Percentiles rank a stretch among this genome's conserved stretches.
Conservation (phyloP, 805 yeast species). For the Kuraishia capsulata region DNA sequence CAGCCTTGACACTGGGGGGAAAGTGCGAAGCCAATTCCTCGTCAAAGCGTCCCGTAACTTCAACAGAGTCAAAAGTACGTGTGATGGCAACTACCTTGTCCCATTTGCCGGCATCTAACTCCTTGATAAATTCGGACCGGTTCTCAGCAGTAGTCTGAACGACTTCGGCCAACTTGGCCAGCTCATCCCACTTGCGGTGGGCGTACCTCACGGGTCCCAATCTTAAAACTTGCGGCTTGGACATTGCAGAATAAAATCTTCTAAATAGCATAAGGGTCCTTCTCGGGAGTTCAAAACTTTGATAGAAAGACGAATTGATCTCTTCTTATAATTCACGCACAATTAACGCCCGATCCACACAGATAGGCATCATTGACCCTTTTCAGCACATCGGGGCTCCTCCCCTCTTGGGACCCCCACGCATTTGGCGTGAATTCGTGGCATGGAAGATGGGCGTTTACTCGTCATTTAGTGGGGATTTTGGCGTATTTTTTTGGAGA, state of each 20-base stretch:
- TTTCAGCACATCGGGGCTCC: no score
- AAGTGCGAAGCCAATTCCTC: slow-evolving; percentile 29
- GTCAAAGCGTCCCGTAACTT: slow-evolving; percentile 32
- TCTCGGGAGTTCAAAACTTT: no score
- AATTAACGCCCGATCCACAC: no score
- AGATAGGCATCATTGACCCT: no score
- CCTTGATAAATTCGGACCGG: slow-evolving; percentile 29
- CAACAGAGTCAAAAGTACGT: slow-evolving; percentile 30
- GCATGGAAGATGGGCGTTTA: no score
- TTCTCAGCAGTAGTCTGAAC: slow-evolving; percentile 30
- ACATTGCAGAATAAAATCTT: slow-evolving; percentile 14
- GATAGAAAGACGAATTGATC: no score
- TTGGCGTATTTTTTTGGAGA: no score
- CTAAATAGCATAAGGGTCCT: not conserved
- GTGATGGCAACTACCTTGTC: slow-evolving; percentile 28
- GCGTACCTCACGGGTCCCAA: slow-evolving; percentile 57
- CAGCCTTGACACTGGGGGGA: slow-evolving; percentile 29
- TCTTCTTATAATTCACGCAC: no score
- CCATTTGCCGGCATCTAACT: slow-evolving; percentile 25
- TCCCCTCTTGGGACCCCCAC: no score
- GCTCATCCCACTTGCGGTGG: slow-evolving; percentile 54
- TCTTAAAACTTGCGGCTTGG: slow-evolving; percentile 53
- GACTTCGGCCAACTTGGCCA: slow-evolving; percentile 38
- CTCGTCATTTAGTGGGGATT: no score
- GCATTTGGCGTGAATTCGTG: no score